phyloP scores from a whole-genome alignment of 768 basidiomycete species.

The Lentinula aciculospora region DNA sequence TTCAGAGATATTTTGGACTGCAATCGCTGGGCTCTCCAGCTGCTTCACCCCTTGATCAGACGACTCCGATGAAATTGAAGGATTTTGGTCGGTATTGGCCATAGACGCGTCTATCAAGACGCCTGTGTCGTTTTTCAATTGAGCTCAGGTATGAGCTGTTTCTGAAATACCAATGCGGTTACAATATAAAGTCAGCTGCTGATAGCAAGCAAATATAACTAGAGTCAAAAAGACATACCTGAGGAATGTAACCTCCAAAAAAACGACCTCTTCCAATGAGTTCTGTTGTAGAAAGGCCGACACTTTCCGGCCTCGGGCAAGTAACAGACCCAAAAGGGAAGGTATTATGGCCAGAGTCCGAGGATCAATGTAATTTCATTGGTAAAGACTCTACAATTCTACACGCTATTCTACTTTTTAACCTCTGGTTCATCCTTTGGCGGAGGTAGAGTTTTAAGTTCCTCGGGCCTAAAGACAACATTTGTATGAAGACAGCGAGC shows the following conservation, averaged over 20 bases:
- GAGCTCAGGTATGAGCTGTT: neutral
- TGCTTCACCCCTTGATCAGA: slow-evolving; percentile 29
- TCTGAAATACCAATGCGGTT: neutral
- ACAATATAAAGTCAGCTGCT: neutral
- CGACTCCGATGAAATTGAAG: slow-evolving; percentile 38
- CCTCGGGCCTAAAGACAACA: slow-evolving; percentile 41
- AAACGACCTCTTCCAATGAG: slow-evolving; percentile 8
- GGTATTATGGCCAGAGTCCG: neutral
- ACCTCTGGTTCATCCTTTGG: slow-evolving; percentile 63
- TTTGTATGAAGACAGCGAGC: no score
- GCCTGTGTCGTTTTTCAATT: slow-evolving; percentile 20
- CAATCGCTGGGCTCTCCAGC: slow-evolving; percentile 22
- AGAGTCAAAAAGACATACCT: slow-evolving; percentile 20
- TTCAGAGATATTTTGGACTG: neutral
- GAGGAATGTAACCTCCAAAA: slow-evolving; percentile 32
- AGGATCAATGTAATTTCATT: neutral
- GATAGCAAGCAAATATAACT: neutral
- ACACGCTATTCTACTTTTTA: slow-evolving; percentile 56
- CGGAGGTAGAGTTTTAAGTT: slow-evolving; percentile 67
- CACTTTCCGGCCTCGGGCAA: neutral
- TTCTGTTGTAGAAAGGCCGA: neutral
- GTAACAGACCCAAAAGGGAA: neutral
- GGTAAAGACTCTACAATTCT: neutral
- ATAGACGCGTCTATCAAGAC: slow-evolving; percentile 74
- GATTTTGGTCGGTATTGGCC: slow-evolving; percentile 57